These are phyloP conservation scores for Paulownia fortunei DNA, from an alignment of 257 asterid species.

Conservation along the genomic window DNA sequence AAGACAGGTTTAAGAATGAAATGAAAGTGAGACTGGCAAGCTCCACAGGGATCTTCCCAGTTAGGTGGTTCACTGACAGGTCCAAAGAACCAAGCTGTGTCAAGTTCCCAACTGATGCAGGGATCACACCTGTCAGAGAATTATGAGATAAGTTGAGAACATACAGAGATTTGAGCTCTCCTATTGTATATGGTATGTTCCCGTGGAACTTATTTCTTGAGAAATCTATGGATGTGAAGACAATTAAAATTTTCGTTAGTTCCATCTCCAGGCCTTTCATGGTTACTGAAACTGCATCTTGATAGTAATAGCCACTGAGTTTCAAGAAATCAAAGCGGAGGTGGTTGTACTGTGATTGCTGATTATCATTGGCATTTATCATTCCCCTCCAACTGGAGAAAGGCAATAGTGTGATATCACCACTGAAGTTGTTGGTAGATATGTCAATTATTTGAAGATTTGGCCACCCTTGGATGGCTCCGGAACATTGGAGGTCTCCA, in stretches of 20 bases:
- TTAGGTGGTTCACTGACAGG: slow-evolving; percentile 37
- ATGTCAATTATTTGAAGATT: slow-evolving; percentile 42
- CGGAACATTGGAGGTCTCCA: slow-evolving; percentile 38
- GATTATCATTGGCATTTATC: slow-evolving; percentile 10
- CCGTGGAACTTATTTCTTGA: slow-evolving; percentile 39
- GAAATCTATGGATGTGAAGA: slow-evolving; percentile 41
- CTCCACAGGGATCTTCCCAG: slow-evolving; percentile 44
- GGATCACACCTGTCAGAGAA: slow-evolving; percentile 28
- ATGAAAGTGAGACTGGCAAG: slow-evolving; percentile 45
- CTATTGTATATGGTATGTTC: slow-evolving; percentile 22
- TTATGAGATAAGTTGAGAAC: slow-evolving; percentile 40
- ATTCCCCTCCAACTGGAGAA: slow-evolving; percentile 35
- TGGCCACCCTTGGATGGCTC: slow-evolving; percentile 11
- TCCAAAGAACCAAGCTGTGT: slow-evolving; percentile 35
- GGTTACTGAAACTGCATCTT: slow-evolving; percentile 38
- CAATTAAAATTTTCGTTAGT: slow-evolving; percentile 39
- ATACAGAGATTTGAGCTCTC: slow-evolving; percentile 29
- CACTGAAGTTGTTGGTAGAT: slow-evolving; percentile 30
- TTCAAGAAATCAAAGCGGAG: slow-evolving; percentile 8
- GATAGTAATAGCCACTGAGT: slow-evolving; percentile 29
- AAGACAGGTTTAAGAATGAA: slow-evolving; percentile 39
- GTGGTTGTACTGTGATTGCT: no score
- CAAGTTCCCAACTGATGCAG: slow-evolving; percentile 37
- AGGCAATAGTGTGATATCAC: slow-evolving; percentile 15
- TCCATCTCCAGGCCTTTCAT: slow-evolving; percentile 45